Evolutionary conservation across 495 filamentous ascomycete species (phyloP), one percentile per base, ranked within the genome.

Genomic region (Lentithecium fluviatile): DNA sequence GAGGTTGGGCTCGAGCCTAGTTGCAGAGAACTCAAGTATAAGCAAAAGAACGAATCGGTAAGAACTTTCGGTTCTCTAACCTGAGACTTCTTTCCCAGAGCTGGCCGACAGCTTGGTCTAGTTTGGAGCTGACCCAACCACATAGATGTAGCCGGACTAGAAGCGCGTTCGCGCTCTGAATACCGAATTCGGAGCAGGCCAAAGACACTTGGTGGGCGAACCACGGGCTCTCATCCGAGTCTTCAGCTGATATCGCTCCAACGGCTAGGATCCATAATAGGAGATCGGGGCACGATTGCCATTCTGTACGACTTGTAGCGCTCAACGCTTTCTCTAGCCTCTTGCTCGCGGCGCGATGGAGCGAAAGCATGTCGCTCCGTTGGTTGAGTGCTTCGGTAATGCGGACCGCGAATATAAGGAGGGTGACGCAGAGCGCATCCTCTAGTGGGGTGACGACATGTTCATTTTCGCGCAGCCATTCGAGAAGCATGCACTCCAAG

Each of bases 231-330:
- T 65, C 56, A 0, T 26, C 26, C 2, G 68, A 65, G 7, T 61
- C 68, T 20, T 59, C 65, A 7, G 68, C 61, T 11, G 58, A 58
- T 29, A 70, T 68, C 21, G 68, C 47, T 32, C 68, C 68, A 34
- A 68, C 65, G 21, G 60, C 52, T 19, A 70, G 54, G 24, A 70
- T 60, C 68, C 68, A 70, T 23, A 70, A 38, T 1, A 65, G 56
- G 15, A 70, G 59, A 24, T 65, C 65, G 3, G 68, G 65, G 34
- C 50, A 62, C 6, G 21, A 21, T 10, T 11, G 10, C 68, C 68
- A 70, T 29, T 70, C 65, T 6, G 2, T 4, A 12, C 56, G 55
- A 23, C 56, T 60, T 52, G 61, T 63, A 21, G 62, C 56, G 21
- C 29, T 62, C 26, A 65, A 29, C 29, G 59, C 61, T 47, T 68